Conservation (phyloP, 495 filamentous ascomycete genomes). For the Hypoxylon intermedium region DNA sequence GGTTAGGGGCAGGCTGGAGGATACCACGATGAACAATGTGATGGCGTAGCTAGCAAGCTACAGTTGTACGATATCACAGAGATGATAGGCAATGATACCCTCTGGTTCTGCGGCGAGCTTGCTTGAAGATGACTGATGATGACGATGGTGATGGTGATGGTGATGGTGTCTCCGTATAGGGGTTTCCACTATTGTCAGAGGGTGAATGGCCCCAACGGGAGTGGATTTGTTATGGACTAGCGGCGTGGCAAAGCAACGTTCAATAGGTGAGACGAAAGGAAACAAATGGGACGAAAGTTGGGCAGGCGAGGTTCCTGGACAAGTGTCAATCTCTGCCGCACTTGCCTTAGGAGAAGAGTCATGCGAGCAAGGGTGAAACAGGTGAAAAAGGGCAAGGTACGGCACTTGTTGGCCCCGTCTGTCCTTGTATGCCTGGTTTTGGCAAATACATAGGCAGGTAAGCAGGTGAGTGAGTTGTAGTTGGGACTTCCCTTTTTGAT, state of each 20-base stretch:
- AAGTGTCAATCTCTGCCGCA: conserved; percentile 25
- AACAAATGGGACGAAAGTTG: neutral
- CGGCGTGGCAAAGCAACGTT: neutral
- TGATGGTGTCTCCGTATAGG: neutral
- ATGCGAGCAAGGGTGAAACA: conserved; percentile 19
- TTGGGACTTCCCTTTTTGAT: conserved; percentile 9
- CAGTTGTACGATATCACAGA: conserved; percentile 43
- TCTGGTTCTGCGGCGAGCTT: conserved; percentile 37
- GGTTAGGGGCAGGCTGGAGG: conserved; percentile 15
- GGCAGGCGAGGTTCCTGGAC: conserved; percentile 7
- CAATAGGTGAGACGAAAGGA: neutral
- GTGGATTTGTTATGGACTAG: neutral
- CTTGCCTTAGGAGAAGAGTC: conserved; percentile 11
- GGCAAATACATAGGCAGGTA: neutral
- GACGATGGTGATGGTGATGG: too few relatives aligned
- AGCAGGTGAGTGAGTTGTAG: neutral
- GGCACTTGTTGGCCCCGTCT: too few relatives aligned
- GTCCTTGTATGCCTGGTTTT: too few relatives aligned
- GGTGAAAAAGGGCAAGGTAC: conserved; percentile 2
- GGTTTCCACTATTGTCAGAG: neutral
- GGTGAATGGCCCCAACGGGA: neutral
- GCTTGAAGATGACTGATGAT: too few relatives aligned
- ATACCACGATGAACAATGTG: conserved; percentile 38
- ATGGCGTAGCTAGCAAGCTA: conserved; percentile 31
- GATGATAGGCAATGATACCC: conserved; percentile 48